phyloP scores from a whole-genome alignment of 306 rosid species.

The Vigna trinervia region DNA sequence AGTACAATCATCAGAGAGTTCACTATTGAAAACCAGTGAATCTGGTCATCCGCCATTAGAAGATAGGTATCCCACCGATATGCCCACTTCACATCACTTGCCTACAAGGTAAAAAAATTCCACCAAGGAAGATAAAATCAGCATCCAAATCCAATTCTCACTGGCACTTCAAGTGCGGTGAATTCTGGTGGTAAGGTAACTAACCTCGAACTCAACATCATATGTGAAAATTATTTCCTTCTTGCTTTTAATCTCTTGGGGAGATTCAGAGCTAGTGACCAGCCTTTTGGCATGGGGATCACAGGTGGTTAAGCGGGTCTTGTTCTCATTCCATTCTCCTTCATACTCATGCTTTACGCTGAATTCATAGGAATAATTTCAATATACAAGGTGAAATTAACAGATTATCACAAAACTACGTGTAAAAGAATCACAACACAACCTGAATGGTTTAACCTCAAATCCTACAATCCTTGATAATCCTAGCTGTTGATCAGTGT shows the following conservation, averaged over 20 bases:
- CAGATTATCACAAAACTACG: background rate
- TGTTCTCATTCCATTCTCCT: slow-evolving; percentile 36
- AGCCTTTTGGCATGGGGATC: slow-evolving; percentile 11
- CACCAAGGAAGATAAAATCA: background rate
- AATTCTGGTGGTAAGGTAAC: slow-evolving; percentile 22
- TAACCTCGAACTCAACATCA: slow-evolving; percentile 46
- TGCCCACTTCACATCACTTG: slow-evolving; percentile 46
- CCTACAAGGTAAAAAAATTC: slow-evolving; percentile 19
- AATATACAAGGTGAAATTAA: background rate
- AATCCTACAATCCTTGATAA: slow-evolving; percentile 44
- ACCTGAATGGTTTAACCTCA: slow-evolving; percentile 47
- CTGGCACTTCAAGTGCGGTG: background rate
- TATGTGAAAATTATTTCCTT: slow-evolving; percentile 37
- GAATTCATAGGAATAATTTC: slow-evolving; percentile 35
- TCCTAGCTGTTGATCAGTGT: slow-evolving; percentile 24
- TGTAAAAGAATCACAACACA: slow-evolving; percentile 23
- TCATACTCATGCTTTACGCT: slow-evolving; percentile 40
- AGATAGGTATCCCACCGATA: slow-evolving; percentile 40
- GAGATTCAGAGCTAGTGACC: slow-evolving; percentile 32
- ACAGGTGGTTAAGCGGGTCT: slow-evolving; percentile 38
- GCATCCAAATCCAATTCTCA: background rate
- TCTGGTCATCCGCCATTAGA: slow-evolving; percentile 31
- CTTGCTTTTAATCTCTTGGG: slow-evolving; percentile 39
- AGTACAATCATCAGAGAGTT: slow-evolving; percentile 33
- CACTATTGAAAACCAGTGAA: slow-evolving; percentile 46